A percentile compares a stretch with the other conserved stretches of the same genome.
phyloP scores from a whole-genome alignment of 257 asterid genomes.

The Petunia secreta region DNA sequence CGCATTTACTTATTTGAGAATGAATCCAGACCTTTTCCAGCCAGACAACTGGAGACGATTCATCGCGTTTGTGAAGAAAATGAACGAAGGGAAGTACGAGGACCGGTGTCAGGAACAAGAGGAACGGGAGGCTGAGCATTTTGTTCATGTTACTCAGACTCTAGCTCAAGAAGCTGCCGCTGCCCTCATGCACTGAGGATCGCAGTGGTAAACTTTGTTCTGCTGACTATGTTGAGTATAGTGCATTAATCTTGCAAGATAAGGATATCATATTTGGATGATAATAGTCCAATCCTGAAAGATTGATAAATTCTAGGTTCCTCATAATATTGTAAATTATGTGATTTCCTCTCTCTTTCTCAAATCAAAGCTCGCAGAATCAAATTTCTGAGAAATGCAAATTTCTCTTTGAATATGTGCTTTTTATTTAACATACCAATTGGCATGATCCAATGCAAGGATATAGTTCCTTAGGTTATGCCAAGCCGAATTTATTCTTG shows the following conservation, averaged over 20 bases:
- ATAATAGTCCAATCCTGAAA: neutral
- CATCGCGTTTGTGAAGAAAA: slow-evolving; percentile 84
- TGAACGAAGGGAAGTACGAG: slow-evolving; percentile 75
- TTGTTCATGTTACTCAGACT: slow-evolving; percentile 78
- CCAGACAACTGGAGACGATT: slow-evolving; percentile 91
- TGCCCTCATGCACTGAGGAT: slow-evolving; percentile 62
- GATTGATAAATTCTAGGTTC: neutral
- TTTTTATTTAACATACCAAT: too few species aligned
- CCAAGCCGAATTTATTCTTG: too few species aligned
- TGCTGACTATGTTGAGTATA: neutral
- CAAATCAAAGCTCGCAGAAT: neutral
- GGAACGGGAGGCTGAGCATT: slow-evolving; percentile 92
- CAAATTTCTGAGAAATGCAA: neutral
- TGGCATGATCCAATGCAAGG: neutral
- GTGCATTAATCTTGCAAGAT: neutral
- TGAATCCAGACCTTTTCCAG: slow-evolving; percentile 82
- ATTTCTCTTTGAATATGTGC: neutral
- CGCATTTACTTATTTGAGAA: slow-evolving; percentile 91
- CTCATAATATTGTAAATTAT: neutral
- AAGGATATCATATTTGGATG: neutral
- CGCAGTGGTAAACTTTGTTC: neutral
- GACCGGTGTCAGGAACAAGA: slow-evolving; percentile 70
- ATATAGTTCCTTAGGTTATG: neutral
- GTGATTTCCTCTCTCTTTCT: neutral
- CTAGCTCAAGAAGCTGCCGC: slow-evolving; percentile 89